Evolutionary conservation across 2,329 filamentous ascomycete genomes (phyloP).

Genomic region (Xylariaceae sp.): DNA sequence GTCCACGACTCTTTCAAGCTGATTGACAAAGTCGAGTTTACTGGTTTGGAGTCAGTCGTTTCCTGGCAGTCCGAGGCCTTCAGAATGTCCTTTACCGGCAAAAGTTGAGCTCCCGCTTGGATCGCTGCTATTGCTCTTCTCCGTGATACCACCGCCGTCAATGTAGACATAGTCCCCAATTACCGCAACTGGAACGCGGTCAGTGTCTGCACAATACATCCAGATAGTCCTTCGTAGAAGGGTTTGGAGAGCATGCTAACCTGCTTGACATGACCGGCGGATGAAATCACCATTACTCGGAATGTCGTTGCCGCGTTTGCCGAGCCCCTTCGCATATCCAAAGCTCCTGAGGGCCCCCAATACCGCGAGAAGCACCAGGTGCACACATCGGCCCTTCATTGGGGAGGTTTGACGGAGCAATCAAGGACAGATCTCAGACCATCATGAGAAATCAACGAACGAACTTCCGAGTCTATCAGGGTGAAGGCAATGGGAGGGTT

Average conservation of each 20-base stretch:
- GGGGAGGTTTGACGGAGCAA: conserved; percentile 14
- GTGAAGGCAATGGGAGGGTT: neutral
- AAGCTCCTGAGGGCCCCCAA: conserved; percentile 19
- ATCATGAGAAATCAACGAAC: conserved; percentile 14
- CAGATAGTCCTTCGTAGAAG: neutral
- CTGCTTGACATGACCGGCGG: conserved; percentile 16
- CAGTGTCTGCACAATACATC: no score
- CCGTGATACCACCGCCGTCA: conserved; percentile 32
- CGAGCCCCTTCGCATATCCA: conserved; percentile 14
- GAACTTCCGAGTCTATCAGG: conserved; percentile 9
- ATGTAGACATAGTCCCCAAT: conserved; percentile 34
- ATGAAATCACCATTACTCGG: conserved; percentile 21
- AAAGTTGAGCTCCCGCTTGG: conserved; percentile 18
- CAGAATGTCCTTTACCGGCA: conserved; percentile 12
- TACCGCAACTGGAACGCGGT: conserved; percentile 18
- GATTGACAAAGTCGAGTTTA: conserved; percentile 31
- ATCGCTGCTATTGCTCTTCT: conserved; percentile 19
- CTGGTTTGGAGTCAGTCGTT: conserved; percentile 16
- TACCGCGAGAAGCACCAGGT: conserved; percentile 22
- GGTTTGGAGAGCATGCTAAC: conserved; percentile 6
- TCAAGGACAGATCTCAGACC: conserved; percentile 19
- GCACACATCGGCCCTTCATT: conserved; percentile 25
- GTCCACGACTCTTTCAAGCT: conserved; percentile 30
- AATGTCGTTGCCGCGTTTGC: conserved; percentile 14
- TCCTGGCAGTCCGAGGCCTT: neutral